phyloP scores from a whole-genome alignment of 768 basidiomycete genomes.

The Punctularia strigosozonata region DNA sequence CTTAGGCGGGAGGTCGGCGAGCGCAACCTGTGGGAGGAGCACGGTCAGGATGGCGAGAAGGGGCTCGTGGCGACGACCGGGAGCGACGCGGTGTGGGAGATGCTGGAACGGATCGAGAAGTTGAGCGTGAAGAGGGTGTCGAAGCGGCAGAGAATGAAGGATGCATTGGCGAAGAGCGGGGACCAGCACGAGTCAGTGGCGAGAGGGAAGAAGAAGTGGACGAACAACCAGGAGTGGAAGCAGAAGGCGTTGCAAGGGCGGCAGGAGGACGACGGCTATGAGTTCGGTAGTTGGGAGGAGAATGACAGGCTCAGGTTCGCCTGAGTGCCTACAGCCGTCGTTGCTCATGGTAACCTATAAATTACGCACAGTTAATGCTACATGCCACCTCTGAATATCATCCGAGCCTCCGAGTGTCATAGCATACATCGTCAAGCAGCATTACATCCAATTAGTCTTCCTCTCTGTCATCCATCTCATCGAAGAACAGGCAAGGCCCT shows the following conservation, averaged over 20 bases:
- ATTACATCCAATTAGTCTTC: too few species aligned
- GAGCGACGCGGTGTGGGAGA: slow-evolving; percentile 36
- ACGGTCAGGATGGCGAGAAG: too few species aligned
- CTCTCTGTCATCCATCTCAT: too few species aligned
- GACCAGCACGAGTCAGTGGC: slow-evolving; percentile 1
- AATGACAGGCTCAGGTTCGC: background rate
- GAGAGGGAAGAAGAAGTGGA: slow-evolving; percentile 9
- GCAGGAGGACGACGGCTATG: slow-evolving; percentile 27
- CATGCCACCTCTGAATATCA: too few species aligned
- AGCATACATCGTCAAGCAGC: too few species aligned
- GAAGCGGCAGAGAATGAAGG: slow-evolving; percentile 6
- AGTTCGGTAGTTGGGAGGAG: slow-evolving; percentile 37
- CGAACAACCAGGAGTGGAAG: slow-evolving; percentile 37
- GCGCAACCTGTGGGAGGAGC: slow-evolving; percentile 38
- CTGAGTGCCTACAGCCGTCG: too few species aligned
- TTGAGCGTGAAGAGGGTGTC: slow-evolving; percentile 18
- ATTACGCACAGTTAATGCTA: too few species aligned
- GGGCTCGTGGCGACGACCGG: too few species aligned
- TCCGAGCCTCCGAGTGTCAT: too few species aligned
- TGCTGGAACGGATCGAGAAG: slow-evolving; percentile 41
- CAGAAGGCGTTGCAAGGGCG: slow-evolving; percentile 15
- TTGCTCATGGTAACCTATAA: too few species aligned
- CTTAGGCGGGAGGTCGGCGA: slow-evolving; percentile 54
- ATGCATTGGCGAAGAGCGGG: slow-evolving; percentile 6
- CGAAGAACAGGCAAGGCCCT: too few species aligned